Conservation (phyloP, 75 land plant genomes). For the Adiantum capillusveneris region DNA sequence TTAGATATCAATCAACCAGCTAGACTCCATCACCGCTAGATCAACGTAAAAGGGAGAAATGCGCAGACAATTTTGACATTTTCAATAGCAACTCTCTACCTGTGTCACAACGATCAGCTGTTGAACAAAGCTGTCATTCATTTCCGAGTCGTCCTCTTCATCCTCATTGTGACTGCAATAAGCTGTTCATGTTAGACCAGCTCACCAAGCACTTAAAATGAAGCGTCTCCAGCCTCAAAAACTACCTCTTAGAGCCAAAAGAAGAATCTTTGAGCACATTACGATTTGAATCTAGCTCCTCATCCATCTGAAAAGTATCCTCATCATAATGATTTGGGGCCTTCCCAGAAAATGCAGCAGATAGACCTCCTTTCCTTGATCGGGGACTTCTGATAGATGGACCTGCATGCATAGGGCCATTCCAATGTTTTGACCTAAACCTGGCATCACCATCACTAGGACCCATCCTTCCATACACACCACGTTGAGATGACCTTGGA, state of each 20-base stretch:
- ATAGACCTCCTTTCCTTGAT: conserved; percentile 30
- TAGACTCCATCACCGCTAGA: too few species aligned
- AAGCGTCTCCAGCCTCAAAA: conserved; percentile 4
- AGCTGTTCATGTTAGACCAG: neutral
- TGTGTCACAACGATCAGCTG: conserved; percentile 89
- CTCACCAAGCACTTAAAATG: neutral
- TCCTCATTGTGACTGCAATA: conserved; percentile 58
- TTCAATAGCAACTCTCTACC: conserved; percentile 37
- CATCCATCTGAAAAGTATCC: conserved; percentile 76
- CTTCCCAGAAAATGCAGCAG: conserved; percentile 45
- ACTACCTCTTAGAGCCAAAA: conserved; percentile 4
- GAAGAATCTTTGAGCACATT: neutral
- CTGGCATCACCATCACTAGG: conserved; percentile 10
- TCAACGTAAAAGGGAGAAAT: too few species aligned
- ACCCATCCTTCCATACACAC: neutral
- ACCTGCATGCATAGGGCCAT: neutral
- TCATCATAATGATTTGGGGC: conserved; percentile 21
- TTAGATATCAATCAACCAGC: too few species aligned
- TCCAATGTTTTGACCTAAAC: conserved; percentile 8
- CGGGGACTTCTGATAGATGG: conserved; percentile 13
- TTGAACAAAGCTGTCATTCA: conserved; percentile 69
- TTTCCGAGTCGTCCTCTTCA: conserved; percentile 73
- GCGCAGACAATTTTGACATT: too few species aligned
- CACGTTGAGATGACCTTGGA: too few species aligned
- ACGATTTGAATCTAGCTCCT: conserved; percentile 73